Evolutionary conservation across 2,329 filamentous ascomycete genomes (phyloP), one percentile per base, ranked within the genome.

Genomic region (Mycosphaerelloides madeirae): DNA sequence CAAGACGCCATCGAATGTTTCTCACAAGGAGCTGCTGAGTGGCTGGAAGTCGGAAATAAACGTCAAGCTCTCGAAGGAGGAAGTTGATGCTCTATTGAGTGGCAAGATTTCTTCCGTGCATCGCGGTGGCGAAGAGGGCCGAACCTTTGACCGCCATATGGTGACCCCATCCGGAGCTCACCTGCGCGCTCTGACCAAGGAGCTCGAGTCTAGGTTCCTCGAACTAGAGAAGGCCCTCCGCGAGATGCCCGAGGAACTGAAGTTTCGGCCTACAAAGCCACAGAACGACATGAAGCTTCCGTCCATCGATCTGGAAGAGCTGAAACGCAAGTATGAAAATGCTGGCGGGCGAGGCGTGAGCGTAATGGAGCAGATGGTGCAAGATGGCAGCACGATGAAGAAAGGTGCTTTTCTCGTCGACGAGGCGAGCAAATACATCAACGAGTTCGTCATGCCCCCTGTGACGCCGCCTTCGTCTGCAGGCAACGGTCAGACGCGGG

Each of bases 131-230:
- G 60, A 68, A n/a, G 65, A 70, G 18, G 65, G 63, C 25, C 67
- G 64, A n/a, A 54, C 65, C 20, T 71, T 70, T 47, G 68, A 68
- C 1, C 76, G 83, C 19, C 80, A 85, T 51, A 75, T 90, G 54
- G 79, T 90, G 41, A 89, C 85, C 0, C 84, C 85, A 0, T 81
- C 84, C 49, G 85, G 86, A 9, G 82, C 87, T 50, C 86, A 84
- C 60, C 73, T 91, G n/a, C 81, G 83, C 52, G 83, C 85, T 46
- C 67, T 93, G 42, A 81, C 75, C 1, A 68, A 75, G 3, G 79
- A 83, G 32, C 81, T 90, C 50, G 85, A 90, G 59, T 73, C 82
- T 28, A 76, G 77, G 3, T 90, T 85, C 53, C 69, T 91, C 9
- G 73, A 79, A 39, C 74, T 91, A 4, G 87, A 91, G 63, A 70